Conservation (phyloP, 75 land plant species). For the Picea sitchensis region DNA sequence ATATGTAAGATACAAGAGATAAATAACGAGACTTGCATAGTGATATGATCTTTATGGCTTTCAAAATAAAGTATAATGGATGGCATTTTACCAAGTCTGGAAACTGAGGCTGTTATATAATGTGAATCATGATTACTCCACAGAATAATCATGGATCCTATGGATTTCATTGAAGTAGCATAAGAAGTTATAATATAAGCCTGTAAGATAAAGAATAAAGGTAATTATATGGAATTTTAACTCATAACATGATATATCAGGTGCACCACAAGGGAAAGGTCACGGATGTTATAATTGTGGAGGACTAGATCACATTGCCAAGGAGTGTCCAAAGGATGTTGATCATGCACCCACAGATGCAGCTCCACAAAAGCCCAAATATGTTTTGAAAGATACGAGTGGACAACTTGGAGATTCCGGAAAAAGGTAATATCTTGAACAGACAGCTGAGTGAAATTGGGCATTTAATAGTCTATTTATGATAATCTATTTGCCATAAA, state of each 20-base stretch:
- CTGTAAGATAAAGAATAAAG: neutral
- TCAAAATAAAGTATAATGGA: no score
- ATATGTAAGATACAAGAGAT: no score
- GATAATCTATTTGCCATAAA: conserved; percentile 1
- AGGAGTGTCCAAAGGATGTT: conserved; percentile 52
- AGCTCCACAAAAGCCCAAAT: conserved; percentile 40
- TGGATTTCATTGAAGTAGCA: neutral
- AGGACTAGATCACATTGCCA: conserved; percentile 68
- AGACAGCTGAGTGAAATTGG: neutral
- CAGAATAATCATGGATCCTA: neutral
- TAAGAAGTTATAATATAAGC: neutral
- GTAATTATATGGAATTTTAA: neutral
- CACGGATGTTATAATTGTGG: conserved; percentile 93
- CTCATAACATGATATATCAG: neutral
- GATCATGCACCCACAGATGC: conserved; percentile 11
- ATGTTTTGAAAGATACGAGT: conserved; percentile 62
- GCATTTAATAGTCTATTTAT: neutral
- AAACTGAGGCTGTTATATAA: no score
- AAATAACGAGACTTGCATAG: no score
- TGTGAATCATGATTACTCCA: no score
- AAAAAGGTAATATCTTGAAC: conserved; percentile 31
- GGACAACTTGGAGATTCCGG: conserved; percentile 65
- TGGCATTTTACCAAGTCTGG: no score
- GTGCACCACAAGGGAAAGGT: conserved; percentile 28
- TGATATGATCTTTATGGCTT: no score